Evolutionary conservation across 768 basidiomycete genomes (phyloP).

Genomic region (Russula brevipes): DNA sequence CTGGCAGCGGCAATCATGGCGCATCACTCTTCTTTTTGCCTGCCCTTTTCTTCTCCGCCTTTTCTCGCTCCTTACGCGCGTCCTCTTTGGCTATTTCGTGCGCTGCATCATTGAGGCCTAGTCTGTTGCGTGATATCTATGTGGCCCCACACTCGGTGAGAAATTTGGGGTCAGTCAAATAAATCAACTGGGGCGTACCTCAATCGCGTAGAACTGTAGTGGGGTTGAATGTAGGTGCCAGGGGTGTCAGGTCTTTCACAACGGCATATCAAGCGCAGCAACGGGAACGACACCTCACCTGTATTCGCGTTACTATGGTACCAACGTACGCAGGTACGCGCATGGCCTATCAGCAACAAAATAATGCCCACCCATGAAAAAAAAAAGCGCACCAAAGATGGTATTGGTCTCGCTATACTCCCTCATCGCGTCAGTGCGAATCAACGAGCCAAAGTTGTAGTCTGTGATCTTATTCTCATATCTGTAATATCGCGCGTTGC

Average conservation of each 20-base stretch:
- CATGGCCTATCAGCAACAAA: conserved; percentile 1
- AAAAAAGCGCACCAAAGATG: conserved; percentile 73
- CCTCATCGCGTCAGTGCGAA: conserved; percentile 69
- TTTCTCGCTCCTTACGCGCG: conserved; percentile 47
- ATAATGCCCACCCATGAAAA: neutral
- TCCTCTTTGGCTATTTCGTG: conserved; percentile 78
- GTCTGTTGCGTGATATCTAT: conserved; percentile 86
- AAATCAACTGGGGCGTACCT: conserved; percentile 42
- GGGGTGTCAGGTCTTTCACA: neutral
- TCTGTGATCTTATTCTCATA: conserved; percentile 90
- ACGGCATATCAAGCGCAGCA: neutral
- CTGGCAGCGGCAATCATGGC: neutral
- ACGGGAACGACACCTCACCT: conserved; percentile 38
- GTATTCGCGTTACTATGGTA: conserved; percentile 63
- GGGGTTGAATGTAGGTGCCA: neutral
- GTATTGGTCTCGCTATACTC: conserved; percentile 92
- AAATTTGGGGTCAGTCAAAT: conserved; percentile 6
- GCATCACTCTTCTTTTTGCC: conserved; percentile 35
- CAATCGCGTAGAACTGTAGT: conserved; percentile 84
- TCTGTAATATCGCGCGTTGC: conserved; percentile 34
- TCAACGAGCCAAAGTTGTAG: conserved; percentile 94
- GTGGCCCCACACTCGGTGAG: neutral
- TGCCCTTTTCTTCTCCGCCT: conserved; percentile 47
- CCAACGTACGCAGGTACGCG: neutral
- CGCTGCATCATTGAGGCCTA: conserved; percentile 83